These are phyloP conservation scores for Candida odintsovae DNA, from an alignment of 805 yeast genomes.

Conservation along the genomic window DNA sequence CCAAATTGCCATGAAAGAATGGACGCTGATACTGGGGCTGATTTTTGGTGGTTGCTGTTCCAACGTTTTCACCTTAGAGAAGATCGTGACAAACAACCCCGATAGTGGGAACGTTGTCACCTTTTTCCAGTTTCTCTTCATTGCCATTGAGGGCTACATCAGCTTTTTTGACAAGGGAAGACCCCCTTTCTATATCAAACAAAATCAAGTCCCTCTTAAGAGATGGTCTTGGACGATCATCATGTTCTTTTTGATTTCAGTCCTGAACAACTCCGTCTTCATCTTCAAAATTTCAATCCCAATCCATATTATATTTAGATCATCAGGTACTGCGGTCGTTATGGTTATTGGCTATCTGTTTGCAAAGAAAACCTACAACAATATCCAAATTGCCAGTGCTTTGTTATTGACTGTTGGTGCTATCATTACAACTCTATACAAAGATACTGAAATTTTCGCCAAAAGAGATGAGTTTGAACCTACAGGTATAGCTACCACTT, in stretches of 20 bases:
- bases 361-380: conserved; percentile 40
- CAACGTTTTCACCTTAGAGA: conserved; percentile 57
- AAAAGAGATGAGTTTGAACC: conserved; percentile 7
- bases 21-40: conserved; percentile 18
- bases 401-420: conserved; percentile 49
- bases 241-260: conserved; percentile 43
- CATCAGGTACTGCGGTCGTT: conserved; percentile 56
- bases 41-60: conserved; percentile 71
- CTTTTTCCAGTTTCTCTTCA: conserved; percentile 47
- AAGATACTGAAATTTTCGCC: conserved; percentile 22
- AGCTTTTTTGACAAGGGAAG: conserved; percentile 27
- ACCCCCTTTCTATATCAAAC: conserved; percentile 27
- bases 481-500: conserved; percentile 2
- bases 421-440: conserved; percentile 33
- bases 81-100: conserved; percentile 34
- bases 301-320: conserved; percentile 57
- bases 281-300: conserved; percentile 55
- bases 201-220: conserved; percentile 34
- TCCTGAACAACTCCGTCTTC: conserved; percentile 53
- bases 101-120: conserved; percentile 48
- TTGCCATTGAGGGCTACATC: conserved; percentile 38
- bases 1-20: conserved; percentile 12
- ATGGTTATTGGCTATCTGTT: conserved; percentile 46
- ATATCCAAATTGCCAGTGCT: conserved; percentile 43
- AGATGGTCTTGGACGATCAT: conserved; percentile 41